phyloP scores from a whole-genome alignment of 2,329 filamentous ascomycete genomes.

The Magnaporthiopsis poae region DNA sequence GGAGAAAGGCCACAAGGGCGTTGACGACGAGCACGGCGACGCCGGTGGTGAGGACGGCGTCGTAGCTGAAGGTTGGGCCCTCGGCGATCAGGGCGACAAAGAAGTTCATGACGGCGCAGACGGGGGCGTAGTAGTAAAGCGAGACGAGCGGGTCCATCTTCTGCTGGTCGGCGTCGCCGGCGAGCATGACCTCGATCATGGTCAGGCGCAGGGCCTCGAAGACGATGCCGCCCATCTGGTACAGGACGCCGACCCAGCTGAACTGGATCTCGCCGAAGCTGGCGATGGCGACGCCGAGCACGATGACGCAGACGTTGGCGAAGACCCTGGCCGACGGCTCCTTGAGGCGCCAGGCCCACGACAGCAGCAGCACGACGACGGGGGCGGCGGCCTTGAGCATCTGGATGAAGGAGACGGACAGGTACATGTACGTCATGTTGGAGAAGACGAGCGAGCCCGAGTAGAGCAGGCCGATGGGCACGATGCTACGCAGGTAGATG shows the following conservation, averaged over 20 bases:
- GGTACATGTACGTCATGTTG: conserved; percentile 86
- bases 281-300: conserved; percentile 41
- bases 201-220: conserved; percentile 75
- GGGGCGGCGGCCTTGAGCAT: conserved; percentile 80
- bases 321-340: conserved; percentile 35
- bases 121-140: conserved; percentile 81
- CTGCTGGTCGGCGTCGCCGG: conserved; percentile 35
- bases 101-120: conserved; percentile 73
- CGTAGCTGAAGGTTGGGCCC: conserved; percentile 53
- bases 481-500: conserved; percentile 80
- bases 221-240: conserved; percentile 63
- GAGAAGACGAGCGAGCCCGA: conserved; percentile 86
- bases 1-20: conserved; percentile 66
- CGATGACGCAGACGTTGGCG: conserved; percentile 41
- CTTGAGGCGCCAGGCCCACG: conserved; percentile 49
- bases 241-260: conserved; percentile 54
- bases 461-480: conserved; percentile 89
- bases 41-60: conserved; percentile 56
- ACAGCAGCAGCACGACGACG: conserved; percentile 55
- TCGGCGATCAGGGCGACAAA: conserved; percentile 61
- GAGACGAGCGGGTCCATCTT: conserved; percentile 85
- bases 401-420: conserved; percentile 91
- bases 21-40: conserved; percentile 54
- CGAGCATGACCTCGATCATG: conserved; percentile 73
- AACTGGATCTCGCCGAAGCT: conserved; percentile 59